Percentiles rank a stretch among this genome's conserved stretches.
Conservation (phyloP, 495 filamentous ascomycete genomes). For the Lentithecium fluviatile region DNA sequence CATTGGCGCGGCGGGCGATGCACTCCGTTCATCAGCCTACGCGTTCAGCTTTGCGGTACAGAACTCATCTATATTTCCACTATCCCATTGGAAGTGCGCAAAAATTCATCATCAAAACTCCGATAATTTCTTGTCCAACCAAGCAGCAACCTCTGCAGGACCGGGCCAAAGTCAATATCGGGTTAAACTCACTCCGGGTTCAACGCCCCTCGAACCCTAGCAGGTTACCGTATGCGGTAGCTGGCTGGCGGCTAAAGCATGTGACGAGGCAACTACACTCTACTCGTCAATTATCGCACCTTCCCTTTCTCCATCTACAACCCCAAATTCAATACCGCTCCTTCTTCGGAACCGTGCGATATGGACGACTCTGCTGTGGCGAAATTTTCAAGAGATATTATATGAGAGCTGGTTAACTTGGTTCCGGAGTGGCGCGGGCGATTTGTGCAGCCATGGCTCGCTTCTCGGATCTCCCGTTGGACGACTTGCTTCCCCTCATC, state of each 20-base stretch:
- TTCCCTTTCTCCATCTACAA: slow-evolving; percentile 9
- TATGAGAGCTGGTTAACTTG: not conserved
- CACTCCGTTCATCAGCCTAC: not conserved
- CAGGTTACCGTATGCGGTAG: not conserved
- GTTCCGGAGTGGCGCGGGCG: not conserved
- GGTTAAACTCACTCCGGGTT: not conserved
- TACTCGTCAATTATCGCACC: not conserved
- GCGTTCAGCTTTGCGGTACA: not conserved
- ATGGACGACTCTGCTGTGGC: not conserved
- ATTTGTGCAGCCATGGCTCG: slow-evolving; percentile 5
- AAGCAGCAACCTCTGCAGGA: not conserved
- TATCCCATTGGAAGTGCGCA: not conserved
- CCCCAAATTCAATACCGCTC: slow-evolving; percentile 4
- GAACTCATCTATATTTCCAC: not conserved
- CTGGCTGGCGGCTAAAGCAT: slow-evolving; percentile 8
- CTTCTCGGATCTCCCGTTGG: slow-evolving; percentile 6
- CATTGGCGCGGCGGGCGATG: not conserved
- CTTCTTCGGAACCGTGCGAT: not conserved
- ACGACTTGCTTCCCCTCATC: slow-evolving; percentile 3
- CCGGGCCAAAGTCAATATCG: not conserved
- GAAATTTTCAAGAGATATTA: not conserved
- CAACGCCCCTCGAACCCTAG: not conserved
- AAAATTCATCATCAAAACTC: not conserved
- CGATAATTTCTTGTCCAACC: not conserved
- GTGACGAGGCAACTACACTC: slow-evolving; percentile 4